Conservation (phyloP, 2,329 filamentous ascomycete genomes). For the Hypoxylon rubiginosum region DNA sequence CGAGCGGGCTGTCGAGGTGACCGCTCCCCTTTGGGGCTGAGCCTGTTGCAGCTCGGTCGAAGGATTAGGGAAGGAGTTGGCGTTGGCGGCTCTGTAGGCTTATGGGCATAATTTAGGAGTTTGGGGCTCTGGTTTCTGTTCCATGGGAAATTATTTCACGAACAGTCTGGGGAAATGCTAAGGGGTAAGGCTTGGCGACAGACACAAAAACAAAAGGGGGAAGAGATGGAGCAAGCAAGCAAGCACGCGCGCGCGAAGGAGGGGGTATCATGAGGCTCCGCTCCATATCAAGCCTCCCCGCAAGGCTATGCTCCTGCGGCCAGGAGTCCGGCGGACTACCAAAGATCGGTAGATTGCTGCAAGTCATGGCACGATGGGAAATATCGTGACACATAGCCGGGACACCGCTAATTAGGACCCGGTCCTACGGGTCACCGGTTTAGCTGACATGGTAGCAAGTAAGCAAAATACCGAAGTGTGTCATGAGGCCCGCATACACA, state of each 20-base stretch:
- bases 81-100: background rate
- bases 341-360: background rate
- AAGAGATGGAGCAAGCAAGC: background rate
- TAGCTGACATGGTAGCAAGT: background rate
- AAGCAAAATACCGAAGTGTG: background rate
- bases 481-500: background rate
- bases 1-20: slow-evolving; percentile 89
- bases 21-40: slow-evolving; percentile 77
- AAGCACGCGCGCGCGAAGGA: too few species aligned
- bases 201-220: background rate
- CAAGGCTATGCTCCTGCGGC: background rate
- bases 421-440: background rate
- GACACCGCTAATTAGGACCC: background rate
- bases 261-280: background rate
- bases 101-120: background rate
- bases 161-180: background rate
- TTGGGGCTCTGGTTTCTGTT: background rate
- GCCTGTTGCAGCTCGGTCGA: slow-evolving; percentile 1
- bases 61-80: slow-evolving; percentile 3
- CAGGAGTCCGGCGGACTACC: too few species aligned
- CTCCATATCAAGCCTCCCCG: background rate
- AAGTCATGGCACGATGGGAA: background rate
- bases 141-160: background rate
- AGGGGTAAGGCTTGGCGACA: background rate
- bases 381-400: background rate